Evolutionary conservation across 257 asterid genomes (phyloP).

Genomic region (Ehretia macrophylla): DNA sequence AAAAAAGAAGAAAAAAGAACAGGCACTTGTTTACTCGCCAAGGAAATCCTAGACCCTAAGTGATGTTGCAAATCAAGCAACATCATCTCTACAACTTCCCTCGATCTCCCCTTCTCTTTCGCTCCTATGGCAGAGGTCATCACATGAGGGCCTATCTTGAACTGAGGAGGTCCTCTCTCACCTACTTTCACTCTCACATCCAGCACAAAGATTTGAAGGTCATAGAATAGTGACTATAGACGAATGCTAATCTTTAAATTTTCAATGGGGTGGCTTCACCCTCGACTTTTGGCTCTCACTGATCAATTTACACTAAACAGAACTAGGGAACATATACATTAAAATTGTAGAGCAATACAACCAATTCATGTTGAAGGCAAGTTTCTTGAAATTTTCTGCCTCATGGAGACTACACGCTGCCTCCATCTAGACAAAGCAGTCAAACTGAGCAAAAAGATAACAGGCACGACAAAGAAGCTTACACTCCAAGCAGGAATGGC

Average conservation of each 20-base stretch:
- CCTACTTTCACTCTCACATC: background rate
- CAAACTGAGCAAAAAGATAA: background rate
- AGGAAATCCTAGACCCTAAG: too few species aligned
- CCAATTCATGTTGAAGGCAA: background rate
- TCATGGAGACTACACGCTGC: background rate
- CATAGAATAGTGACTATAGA: background rate
- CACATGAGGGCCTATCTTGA: background rate
- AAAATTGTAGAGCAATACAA: background rate
- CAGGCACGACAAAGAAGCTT: conserved; percentile 34
- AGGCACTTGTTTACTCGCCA: background rate
- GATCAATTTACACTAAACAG: background rate
- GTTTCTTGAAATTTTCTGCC: background rate
- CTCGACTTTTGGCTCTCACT: too few species aligned
- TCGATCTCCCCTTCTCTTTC: background rate
- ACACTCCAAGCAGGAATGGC: conserved; percentile 99
- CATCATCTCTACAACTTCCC: background rate
- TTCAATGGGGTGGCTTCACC: too few species aligned
- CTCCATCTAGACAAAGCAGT: background rate
- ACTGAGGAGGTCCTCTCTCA: background rate
- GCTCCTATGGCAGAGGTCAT: background rate
- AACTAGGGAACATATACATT: background rate
- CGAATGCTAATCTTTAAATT: too few species aligned
- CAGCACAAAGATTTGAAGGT: background rate
- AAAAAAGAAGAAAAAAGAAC: background rate
- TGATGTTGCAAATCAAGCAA: too few species aligned